Percentiles rank a stretch among this genome's conserved stretches.
These are phyloP conservation scores for Colletotrichum lindemuthianum DNA, from an alignment of 2,329 filamentous ascomycete species.

Conservation along the genomic window DNA sequence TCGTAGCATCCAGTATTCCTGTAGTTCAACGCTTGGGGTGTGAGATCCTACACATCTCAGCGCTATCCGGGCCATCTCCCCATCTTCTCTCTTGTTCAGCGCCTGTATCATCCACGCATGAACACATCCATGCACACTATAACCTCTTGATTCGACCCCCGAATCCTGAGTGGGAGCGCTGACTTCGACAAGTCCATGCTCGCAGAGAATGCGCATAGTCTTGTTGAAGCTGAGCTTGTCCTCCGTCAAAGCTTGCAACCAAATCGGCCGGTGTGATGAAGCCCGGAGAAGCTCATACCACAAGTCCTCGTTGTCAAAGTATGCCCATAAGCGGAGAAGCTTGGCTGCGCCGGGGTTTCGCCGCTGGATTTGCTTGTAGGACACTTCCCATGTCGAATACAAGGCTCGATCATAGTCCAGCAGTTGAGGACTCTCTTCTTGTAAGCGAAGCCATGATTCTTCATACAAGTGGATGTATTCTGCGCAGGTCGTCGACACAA, in stretches of 20 bases:
- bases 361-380: conserved; percentile 48
- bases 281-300: conserved; percentile 54
- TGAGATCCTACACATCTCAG: conserved; percentile 27
- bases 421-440: conserved; percentile 42
- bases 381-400: conserved; percentile 52
- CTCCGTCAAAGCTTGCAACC: conserved; percentile 40
- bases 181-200: conserved; percentile 43
- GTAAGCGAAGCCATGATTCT: conserved; percentile 49
- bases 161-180: conserved; percentile 28
- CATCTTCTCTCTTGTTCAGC: conserved; percentile 38
- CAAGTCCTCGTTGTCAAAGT: conserved; percentile 54
- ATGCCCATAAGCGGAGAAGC: conserved; percentile 53
- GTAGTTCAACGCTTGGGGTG: conserved; percentile 23
- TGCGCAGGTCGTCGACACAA: conserved; percentile 47
- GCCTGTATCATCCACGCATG: conserved; percentile 45
- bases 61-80: conserved; percentile 15
- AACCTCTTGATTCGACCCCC: conserved; percentile 38
- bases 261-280: conserved; percentile 29
- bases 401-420: conserved; percentile 46
- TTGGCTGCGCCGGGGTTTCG: conserved; percentile 42
- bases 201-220: conserved; percentile 42
- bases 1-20: conserved; percentile 33
- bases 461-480: conserved; percentile 54
- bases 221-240: conserved; percentile 40
- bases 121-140: conserved; percentile 47